Evolutionary conservation across 768 basidiomycete species (phyloP), one percentile per base, ranked within the genome.

Genomic region (Porphyrellus cyaneotinctus): DNA sequence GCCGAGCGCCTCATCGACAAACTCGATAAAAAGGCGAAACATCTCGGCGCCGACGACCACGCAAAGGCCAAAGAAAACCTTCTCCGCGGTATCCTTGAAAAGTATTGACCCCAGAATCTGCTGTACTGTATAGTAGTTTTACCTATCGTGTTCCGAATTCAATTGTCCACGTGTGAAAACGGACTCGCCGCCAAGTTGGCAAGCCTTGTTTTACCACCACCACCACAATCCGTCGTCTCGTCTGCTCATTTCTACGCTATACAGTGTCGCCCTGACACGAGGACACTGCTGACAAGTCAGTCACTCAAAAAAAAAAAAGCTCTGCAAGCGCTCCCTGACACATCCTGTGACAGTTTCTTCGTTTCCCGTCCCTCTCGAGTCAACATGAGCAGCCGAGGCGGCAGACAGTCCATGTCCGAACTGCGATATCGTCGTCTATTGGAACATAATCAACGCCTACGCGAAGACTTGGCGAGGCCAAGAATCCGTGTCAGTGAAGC

Each of bases 401-500:
- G 81, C 47, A 75, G 82, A 43, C 84, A 84, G 64, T 84, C 84
- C 60, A 87, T 87, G 85, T 83, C 84, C 43, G 88, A 90, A 74
- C 77, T 90, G 70, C 88, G 87, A 75, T 82, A 88, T 51, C 78
- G 88, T n/a, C 76, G 88, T 51, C 73, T 90, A 50, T 74, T 81
- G 31, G 88, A 90, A 67, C 88, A 90, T 66, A 90, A 89, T 64
- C 77, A 81, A 58, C 74, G 88, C 22, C 70, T 90, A 48, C 72
- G 79, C 55, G 88, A 90, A 63, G 88, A 90, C 63, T 72, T 90
- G 32, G 79, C 81, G 15, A 72, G 88, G 51, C 87, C 87, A 13
- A 72, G 88, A 54, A 79, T 87, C 58, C 76, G 81, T 41, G 82
- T 89, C 32, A 86, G 84, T 62, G 88, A 90, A 65, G 88, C 88